These are phyloP conservation scores for Blastobotrys elegans DNA, from an alignment of 1,139 yeast genomes.

Conservation along the genomic window DNA sequence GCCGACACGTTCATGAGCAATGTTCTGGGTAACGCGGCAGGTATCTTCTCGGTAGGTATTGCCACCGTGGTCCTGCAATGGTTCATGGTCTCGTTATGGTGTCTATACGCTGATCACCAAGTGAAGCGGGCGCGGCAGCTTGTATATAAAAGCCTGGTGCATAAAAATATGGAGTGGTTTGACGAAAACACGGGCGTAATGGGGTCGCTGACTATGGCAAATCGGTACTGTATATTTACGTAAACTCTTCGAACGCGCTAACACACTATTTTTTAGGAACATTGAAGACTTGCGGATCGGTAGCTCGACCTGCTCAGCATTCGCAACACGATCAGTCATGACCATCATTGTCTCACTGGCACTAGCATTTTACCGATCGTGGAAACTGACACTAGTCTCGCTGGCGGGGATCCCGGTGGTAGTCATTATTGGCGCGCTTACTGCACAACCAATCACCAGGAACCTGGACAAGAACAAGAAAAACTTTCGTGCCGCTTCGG, in stretches of 20 bases:
- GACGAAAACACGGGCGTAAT: constrained; percentile 43
- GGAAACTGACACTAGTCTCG: constrained; percentile 77
- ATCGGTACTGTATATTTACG: too few relatives aligned
- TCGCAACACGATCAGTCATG: constrained; percentile 48
- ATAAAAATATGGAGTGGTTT: constrained; percentile 40
- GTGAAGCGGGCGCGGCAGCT: constrained; percentile 50
- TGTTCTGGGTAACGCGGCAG: constrained; percentile 46
- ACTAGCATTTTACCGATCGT: constrained; percentile 70
- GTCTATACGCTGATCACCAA: constrained; percentile 68
- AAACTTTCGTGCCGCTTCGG: constrained; percentile 52
- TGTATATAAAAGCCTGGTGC: constrained; percentile 35
- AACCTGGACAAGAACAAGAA: constrained; percentile 56
- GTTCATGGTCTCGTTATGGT: constrained; percentile 58
- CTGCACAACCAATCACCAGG: constrained; percentile 49
- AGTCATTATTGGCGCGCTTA: constrained; percentile 43
- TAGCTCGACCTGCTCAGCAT: constrained; percentile 60
- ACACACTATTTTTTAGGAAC: constrained; percentile 41
- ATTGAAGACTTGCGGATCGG: constrained; percentile 74
- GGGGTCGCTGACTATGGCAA: constrained; percentile 62
- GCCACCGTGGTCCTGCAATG: constrained; percentile 49
- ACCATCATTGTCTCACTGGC: constrained; percentile 53
- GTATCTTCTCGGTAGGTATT: constrained; percentile 54
- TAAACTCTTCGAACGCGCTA: not conserved
- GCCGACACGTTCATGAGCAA: constrained; percentile 39
- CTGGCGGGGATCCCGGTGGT: constrained; percentile 70